A percentile compares a stretch with the other conserved stretches of the same genome.
Conservation (phyloP, 2,329 filamentous ascomycete species). For the Cyphellophora europaea region DNA sequence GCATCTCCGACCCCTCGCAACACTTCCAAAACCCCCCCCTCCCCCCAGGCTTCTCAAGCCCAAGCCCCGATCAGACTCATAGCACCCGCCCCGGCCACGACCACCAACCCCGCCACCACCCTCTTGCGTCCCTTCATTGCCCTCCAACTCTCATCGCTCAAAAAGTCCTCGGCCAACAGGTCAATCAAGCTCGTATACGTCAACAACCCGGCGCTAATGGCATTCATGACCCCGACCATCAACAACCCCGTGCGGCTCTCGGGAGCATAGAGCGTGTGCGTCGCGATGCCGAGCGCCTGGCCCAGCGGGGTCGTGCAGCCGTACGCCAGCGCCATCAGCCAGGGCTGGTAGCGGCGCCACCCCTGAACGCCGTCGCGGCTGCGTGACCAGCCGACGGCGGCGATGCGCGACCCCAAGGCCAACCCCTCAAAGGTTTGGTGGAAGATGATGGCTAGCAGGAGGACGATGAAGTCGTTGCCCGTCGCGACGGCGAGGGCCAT, state of each 20-base stretch:
- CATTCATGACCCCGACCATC: constrained; percentile 75
- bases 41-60: constrained; percentile 41
- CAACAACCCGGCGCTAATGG: constrained; percentile 66
- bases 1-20: too few species aligned
- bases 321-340: constrained; percentile 54
- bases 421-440: constrained; percentile 85
- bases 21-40: too few species aligned
- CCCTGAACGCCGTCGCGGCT: constrained; percentile 33
- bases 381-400: constrained; percentile 40
- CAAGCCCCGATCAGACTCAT: constrained; percentile 68
- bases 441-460: constrained; percentile 69
- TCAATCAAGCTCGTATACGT: constrained; percentile 72
- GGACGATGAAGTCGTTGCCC: constrained; percentile 66
- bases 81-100: constrained; percentile 53
- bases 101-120: constrained; percentile 53
- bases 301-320: constrained; percentile 62
- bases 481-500: constrained; percentile 76
- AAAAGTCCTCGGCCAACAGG: constrained; percentile 67
- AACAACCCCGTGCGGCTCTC: constrained; percentile 62
- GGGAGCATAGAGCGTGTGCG: constrained; percentile 67
- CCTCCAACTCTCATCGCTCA: constrained; percentile 65
- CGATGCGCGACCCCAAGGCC: constrained; percentile 74
- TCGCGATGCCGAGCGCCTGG: constrained; percentile 67
- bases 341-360: constrained; percentile 65
- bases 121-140: constrained; percentile 53